These are phyloP conservation scores for Apiotrichum sp. DNA, from an alignment of 1,284 basidiomycete genomes.

Conservation along the genomic window DNA sequence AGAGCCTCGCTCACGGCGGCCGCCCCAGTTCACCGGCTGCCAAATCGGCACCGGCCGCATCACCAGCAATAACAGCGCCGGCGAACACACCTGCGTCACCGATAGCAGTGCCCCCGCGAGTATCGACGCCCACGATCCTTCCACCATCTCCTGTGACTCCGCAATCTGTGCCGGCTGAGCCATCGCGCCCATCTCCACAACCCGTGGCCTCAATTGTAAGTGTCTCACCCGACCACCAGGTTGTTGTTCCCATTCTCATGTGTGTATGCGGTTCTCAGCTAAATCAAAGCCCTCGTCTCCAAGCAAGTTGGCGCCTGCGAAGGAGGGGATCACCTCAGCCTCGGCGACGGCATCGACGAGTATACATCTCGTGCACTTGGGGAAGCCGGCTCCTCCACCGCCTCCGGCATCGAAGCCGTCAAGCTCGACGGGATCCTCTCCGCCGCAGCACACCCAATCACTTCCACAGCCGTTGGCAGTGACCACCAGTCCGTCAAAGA, in stretches of 20 bases:
- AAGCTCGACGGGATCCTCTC: too few relatives aligned
- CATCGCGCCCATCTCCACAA: neutral
- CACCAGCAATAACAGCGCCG: neutral
- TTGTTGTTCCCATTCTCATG: too few relatives aligned
- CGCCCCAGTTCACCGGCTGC: neutral
- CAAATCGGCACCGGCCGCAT: neutral
- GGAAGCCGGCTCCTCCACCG: neutral
- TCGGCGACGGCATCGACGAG: neutral
- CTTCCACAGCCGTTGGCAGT: neutral
- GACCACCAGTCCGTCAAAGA: neutral
- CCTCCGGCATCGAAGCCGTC: neutral
- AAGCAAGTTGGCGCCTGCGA: too few relatives aligned
- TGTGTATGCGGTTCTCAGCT: too few relatives aligned
- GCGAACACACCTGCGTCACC: neutral
- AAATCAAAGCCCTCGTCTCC: too few relatives aligned
- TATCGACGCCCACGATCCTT: neutral
- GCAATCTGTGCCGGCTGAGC: neutral
- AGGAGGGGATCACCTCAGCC: neutral
- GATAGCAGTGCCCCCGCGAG: neutral
- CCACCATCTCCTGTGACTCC: neutral
- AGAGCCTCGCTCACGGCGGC: slow-evolving; percentile 25
- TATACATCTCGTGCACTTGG: neutral
- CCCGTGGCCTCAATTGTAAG: neutral
- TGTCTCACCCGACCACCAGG: too few relatives aligned
- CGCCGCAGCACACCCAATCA: neutral